Evolutionary conservation across 441 rosid genomes (phyloP), one percentile per base, ranked within the genome.

Genomic region (Populus hybrid): DNA sequence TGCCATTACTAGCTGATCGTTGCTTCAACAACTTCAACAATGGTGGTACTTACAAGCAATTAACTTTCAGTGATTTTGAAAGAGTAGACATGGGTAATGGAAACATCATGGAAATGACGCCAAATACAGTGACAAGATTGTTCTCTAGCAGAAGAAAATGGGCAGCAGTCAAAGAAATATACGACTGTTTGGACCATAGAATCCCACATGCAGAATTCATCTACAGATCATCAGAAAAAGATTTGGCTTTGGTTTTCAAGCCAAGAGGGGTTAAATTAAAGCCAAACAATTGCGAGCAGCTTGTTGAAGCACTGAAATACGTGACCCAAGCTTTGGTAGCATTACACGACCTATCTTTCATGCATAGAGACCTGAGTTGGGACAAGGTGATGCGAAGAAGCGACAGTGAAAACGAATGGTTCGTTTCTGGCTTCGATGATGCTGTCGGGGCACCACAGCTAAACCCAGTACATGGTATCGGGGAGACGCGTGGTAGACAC

Each of bases 291-390:
- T 80, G 86, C 69, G 95, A 92, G 66, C 93, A 95, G 70, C 90
- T 95, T 0, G 89, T 94, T 11, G 98, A 91, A 75, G 94, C 99
- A 0, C 82, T 95, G n/a, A 92, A 88, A 82, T 91, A 86, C 83
- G 98, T 95, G 77, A 92, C 98, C 6, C 92, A 89, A 81, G 93
- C 97, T 1, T 82, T 95, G 32, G 97, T 94, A 21, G 98, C 98
- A 0, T 83, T 95, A 24, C 99, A 95, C 68, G 98, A 95, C 84
- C 59, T 94, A 21, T 90, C 94, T n/a, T 95, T 90, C 90, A 94
- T 95, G 99, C 99, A 95, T 81, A 83, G 97, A 59, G 91, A 94
- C 83, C 71, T 95, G 86, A 82, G 92, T 34, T 95, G 99, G 99
- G 93, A 94, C 40, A 95, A 90, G 78, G 97, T 95, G 6, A 76